Evolutionary conservation across 225 moss, liverwort and hornwort species (phyloP).

Genomic region (Takakia lepidozioides): DNA sequence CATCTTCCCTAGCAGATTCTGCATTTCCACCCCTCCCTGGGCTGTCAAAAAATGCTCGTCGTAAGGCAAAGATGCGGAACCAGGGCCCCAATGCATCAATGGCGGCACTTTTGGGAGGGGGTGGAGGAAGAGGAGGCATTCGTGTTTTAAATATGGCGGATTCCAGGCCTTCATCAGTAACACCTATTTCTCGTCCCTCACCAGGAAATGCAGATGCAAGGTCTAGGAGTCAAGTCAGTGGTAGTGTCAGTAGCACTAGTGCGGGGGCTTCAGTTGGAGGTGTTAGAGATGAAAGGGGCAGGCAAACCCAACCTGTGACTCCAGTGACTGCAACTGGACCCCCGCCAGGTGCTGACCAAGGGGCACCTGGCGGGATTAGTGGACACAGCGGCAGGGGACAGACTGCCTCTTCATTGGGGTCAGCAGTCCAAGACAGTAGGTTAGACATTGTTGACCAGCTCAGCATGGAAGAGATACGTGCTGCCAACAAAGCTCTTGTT

Average conservation of each 20-base stretch:
- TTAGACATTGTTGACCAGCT: constrained; percentile 31
- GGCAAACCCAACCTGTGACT: constrained; percentile 21
- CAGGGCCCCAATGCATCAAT: constrained; percentile 61
- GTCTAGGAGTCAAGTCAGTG: constrained; percentile 8
- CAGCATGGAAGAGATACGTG: constrained; percentile 60
- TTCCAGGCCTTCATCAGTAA: constrained; percentile 20
- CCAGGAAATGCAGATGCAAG: constrained; percentile 21
- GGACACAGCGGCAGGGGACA: constrained; percentile 22
- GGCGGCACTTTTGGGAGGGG: constrained; percentile 68
- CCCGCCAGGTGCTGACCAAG: constrained; percentile 26
- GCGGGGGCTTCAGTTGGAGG: constrained; percentile 21
- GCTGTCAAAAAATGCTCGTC: constrained; percentile 45
- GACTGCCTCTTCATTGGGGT: constrained; percentile 4
- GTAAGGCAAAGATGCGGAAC: constrained; percentile 58
- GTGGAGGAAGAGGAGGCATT: constrained; percentile 39
- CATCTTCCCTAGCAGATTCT: constrained; percentile 66
- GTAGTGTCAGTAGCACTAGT: constrained; percentile 20
- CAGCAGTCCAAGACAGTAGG: constrained; percentile 12
- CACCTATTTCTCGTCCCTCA: constrained; percentile 21
- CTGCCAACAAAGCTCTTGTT: constrained; percentile 66
- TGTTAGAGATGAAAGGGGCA: constrained; percentile 20
- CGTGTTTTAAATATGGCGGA: constrained; percentile 65
- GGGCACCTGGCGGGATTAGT: constrained; percentile 31
- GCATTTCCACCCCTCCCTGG: constrained; percentile 96
- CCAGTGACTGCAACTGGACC: constrained; percentile 31